Conservation (phyloP, 108 stramenopile species). For the Skeletonema menzelii region DNA sequence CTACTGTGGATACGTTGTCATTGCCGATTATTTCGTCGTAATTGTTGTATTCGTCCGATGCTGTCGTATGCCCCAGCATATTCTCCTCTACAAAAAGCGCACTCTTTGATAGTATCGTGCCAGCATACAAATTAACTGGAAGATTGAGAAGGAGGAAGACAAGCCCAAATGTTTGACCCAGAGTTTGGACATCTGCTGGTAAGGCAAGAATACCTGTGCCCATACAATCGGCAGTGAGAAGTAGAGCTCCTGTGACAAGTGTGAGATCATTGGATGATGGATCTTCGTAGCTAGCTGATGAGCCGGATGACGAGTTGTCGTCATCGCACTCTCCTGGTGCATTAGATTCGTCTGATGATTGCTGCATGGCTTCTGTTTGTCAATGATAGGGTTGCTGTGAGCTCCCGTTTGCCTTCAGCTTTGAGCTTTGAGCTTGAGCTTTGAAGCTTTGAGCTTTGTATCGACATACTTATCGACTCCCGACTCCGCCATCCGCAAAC, state of each 20-base stretch:
- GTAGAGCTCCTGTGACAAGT: conserved; percentile 45
- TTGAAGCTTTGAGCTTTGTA: too few species aligned
- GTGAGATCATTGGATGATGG: conserved; percentile 52
- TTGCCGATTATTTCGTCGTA: neutral
- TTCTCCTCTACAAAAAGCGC: conserved; percentile 54
- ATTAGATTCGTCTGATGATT: neutral
- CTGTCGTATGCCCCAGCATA: conserved; percentile 12
- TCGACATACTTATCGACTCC: too few species aligned
- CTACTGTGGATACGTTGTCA: neutral
- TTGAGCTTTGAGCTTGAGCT: too few species aligned
- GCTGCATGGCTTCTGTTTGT: neutral
- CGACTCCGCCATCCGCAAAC: too few species aligned
- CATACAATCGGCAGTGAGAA: conserved; percentile 75
- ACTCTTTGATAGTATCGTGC: conserved; percentile 47
- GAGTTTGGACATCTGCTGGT: conserved; percentile 48
- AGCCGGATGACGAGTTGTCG: neutral
- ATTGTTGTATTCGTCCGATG: conserved; percentile 3
- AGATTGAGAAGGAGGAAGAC: conserved; percentile 59
- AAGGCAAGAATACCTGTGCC: conserved; percentile 78
- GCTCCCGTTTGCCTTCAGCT: too few species aligned
- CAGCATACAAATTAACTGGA: conserved; percentile 69
- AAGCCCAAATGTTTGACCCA: conserved; percentile 55
- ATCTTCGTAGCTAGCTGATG: conserved; percentile 32
- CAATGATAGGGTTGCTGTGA: too few species aligned
- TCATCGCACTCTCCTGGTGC: neutral